phyloP scores from a whole-genome alignment of 2,329 filamentous ascomycete species.

The Cryphonectria carpinicola region DNA sequence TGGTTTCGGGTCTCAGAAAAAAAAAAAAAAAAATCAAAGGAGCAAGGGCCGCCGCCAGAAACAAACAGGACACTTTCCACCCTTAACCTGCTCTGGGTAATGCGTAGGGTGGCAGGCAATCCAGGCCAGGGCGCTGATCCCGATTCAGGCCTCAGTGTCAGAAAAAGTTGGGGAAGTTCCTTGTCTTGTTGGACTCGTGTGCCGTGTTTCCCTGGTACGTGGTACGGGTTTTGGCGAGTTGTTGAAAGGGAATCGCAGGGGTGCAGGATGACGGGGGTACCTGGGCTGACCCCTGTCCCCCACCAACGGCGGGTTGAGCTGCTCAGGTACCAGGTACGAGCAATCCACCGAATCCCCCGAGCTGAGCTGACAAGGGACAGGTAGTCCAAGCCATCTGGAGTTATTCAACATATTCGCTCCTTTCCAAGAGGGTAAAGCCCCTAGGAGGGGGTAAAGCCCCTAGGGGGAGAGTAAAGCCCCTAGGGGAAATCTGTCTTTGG shows the following conservation, averaged over 20 bases:
- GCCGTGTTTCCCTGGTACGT: not conserved
- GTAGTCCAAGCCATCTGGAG: not conserved
- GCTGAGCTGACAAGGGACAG: not conserved
- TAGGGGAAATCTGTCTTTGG: not conserved
- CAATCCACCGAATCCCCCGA: conserved; percentile 17
- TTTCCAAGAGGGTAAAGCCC: not conserved
- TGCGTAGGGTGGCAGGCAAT: not conserved
- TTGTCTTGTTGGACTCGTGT: conserved; percentile 30
- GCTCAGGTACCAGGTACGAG: conserved; percentile 13
- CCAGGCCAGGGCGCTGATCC: not conserved
- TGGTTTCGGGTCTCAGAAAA: not conserved
- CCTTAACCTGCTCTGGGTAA: conserved; percentile 3
- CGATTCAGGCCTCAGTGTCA: conserved; percentile 15
- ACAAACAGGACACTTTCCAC: not conserved
- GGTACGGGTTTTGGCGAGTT: not conserved
- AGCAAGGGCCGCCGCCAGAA: not conserved
- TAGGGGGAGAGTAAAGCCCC: no score
- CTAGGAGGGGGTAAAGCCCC: no score
- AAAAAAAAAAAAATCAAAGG: not conserved
- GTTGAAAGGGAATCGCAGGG: conserved; percentile 3
- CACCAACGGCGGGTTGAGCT: conserved; percentile 10
- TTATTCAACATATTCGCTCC: not conserved
- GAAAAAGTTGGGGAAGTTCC: conserved; percentile 40
- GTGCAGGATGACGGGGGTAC: not conserved
- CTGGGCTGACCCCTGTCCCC: conserved; percentile 8